Percentiles rank a stretch among this genome's conserved stretches.
These are phyloP conservation scores for Monosporozyma aquatica DNA, from an alignment of 805 yeast species.

Conservation along the genomic window DNA sequence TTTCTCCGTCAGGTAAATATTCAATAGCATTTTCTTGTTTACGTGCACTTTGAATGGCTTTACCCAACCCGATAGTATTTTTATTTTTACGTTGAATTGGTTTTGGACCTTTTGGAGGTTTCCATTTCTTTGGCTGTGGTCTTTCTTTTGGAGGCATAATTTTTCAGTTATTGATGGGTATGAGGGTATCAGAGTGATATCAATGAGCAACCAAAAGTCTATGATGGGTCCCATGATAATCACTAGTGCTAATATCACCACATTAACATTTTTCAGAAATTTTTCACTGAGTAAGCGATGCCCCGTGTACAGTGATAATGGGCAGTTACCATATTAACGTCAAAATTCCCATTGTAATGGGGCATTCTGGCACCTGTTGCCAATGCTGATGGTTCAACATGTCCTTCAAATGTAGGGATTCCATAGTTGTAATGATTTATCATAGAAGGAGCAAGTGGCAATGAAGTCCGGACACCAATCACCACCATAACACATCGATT, in stretches of 20 bases:
- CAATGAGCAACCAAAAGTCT: no score
- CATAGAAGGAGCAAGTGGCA: constrained; percentile 89
- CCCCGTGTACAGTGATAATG: constrained; percentile 1
- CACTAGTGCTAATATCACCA: no score
- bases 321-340: no score
- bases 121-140: constrained; percentile 59
- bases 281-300: constrained; percentile 4
- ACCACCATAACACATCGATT: constrained; percentile 93
- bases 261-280: background rate
- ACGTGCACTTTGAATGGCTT: constrained; percentile 69
- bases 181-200: no score
- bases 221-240: no score
- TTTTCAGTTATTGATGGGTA: no score
- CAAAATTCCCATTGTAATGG: no score
- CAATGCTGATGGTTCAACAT: no score
- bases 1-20: constrained; percentile 74
- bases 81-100: constrained; percentile 78
- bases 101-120: constrained; percentile 87
- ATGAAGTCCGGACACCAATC: constrained; percentile 62
- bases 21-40: constrained; percentile 59
- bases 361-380: no score
- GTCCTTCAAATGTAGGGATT: no score
- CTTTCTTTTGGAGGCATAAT: constrained; percentile 36
- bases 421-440: constrained; percentile 76
- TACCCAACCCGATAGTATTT: constrained; percentile 77